phyloP scores from a whole-genome alignment of 495 filamentous ascomycete genomes.

The Staphylotrichum tortipilum region DNA sequence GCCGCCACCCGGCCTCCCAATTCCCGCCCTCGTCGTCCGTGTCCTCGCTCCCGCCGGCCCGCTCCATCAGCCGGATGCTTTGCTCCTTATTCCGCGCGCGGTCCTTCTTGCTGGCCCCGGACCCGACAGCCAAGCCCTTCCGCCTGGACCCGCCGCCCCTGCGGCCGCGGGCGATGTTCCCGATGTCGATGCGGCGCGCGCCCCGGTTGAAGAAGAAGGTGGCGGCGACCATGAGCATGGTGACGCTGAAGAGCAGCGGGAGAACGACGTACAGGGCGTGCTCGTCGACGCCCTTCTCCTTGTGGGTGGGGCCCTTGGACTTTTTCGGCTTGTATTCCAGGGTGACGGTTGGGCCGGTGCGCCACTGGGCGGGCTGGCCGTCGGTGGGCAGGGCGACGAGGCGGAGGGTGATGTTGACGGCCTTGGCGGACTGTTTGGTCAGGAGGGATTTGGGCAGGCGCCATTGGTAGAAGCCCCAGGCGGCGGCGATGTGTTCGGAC shows the following conservation, averaged over 20 bases:
- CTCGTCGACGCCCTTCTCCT: conserved; percentile 15
- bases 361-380: conserved; percentile 8
- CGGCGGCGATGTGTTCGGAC: conserved; percentile 23
- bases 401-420: conserved; percentile 34
- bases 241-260: conserved; percentile 31
- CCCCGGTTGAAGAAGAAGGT: conserved; percentile 33
- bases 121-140: conserved; percentile 20
- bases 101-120: conserved; percentile 6
- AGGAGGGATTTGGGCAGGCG: conserved; percentile 22
- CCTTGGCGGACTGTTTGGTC: conserved; percentile 9
- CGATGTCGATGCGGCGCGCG: conserved; percentile 27
- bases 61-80: conserved; percentile 32
- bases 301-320: conserved; percentile 5
- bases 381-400: conserved; percentile 24
- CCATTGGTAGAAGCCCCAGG: conserved; percentile 37
- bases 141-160: conserved; percentile 27
- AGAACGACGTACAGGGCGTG: conserved; percentile 32
- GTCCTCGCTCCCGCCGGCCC: conserved; percentile 18
- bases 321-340: conserved; percentile 18
- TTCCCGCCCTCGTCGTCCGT: background rate
- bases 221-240: conserved; percentile 24
- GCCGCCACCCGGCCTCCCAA: background rate
- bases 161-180: conserved; percentile 28
- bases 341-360: conserved; percentile 26
- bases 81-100: conserved; percentile 20